Evolutionary conservation across 2,329 filamentous ascomycete genomes (phyloP).

Genomic region (Venturia pyrina): DNA sequence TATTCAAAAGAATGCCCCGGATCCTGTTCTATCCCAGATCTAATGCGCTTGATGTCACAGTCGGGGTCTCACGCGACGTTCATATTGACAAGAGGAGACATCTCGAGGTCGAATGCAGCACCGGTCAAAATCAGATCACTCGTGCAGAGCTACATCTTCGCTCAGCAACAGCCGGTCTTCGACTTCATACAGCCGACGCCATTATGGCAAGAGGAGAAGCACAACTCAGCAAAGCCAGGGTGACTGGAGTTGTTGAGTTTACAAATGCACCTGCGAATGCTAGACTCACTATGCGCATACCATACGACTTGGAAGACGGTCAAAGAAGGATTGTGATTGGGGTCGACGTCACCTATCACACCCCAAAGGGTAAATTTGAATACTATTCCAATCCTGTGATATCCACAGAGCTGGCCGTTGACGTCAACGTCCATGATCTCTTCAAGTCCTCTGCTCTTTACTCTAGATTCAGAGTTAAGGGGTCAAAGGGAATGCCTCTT

Average conservation of each 20-base stretch:
- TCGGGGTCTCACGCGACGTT: conserved; percentile 59
- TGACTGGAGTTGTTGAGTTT: conserved; percentile 38
- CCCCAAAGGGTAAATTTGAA: conserved; percentile 53
- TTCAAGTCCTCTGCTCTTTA: conserved; percentile 78
- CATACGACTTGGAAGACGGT: conserved; percentile 76
- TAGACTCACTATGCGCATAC: conserved; percentile 53
- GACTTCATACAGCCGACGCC: conserved; percentile 44
- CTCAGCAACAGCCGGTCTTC: conserved; percentile 50
- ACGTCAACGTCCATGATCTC: conserved; percentile 92
- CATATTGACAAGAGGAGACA: conserved; percentile 71
- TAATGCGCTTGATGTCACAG: conserved; percentile 56
- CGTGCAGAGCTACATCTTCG: conserved; percentile 42
- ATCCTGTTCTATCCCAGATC: conserved; percentile 49
- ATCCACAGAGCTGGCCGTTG: conserved; percentile 67
- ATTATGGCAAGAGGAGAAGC: conserved; percentile 31
- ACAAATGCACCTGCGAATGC: conserved; percentile 33
- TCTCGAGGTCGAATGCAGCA: conserved; percentile 61
- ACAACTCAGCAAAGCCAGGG: conserved; percentile 25
- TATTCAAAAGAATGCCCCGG: conserved; percentile 1
- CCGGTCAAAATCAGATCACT: conserved; percentile 61
- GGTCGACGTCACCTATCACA: conserved; percentile 67
- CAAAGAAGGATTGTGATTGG: conserved; percentile 60
- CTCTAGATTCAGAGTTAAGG: conserved; percentile 84
- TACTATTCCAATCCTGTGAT: conserved; percentile 55
- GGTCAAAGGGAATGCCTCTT: conserved; percentile 64